Evolutionary conservation across 2,329 filamentous ascomycete species (phyloP), one percentile per base, ranked within the genome.

Genomic region (Xylaria sp.): DNA sequence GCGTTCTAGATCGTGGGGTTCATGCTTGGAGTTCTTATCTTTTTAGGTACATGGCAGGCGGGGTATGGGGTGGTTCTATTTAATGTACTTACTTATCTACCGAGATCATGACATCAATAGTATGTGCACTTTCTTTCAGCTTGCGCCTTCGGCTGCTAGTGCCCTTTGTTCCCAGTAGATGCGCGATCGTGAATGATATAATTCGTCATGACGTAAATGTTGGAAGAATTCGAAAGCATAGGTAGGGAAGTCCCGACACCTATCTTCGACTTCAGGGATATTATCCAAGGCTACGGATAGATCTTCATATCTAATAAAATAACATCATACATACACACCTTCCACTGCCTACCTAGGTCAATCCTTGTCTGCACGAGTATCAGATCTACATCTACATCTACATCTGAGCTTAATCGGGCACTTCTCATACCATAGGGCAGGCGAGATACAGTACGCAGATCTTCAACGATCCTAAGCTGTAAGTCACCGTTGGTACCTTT

Each of bases 21-120:
- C 49, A 36, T 5, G 23, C 38, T 23, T 54, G 59, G 60, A 40
- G 53, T 38, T 53, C 6, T 58, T 63, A 13, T 56, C 13, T 40
- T 57, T 61, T 59, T 49, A 31, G 56, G 36, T n/a, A 40, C 23
- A 62, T n/a, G 20, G 10, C 20, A 66, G 42, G 63, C 40, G 63
- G 63, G 63, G 63, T 66, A 57, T 40, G 11, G 53, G 17, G 53
- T 26, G 42, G 10, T 57, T 56, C 42, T 49, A 48, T 40, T 11
- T 13, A 13, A 38, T 17, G 38, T 17, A 40, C 38, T 15, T 40
- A 40, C 42, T 31, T 26, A 58, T 58, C 33, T 36, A 53, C 33
- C 33, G 17, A 61, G n/a, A 67, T 33, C 46, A 68, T 68, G 66
- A 68, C 62, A 65, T 68, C 66, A 68, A 61, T 62, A 26, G 38